Evolutionary conservation across 148 eudicot species (phyloP).

Genomic region (Camellia lanceoleosa): DNA sequence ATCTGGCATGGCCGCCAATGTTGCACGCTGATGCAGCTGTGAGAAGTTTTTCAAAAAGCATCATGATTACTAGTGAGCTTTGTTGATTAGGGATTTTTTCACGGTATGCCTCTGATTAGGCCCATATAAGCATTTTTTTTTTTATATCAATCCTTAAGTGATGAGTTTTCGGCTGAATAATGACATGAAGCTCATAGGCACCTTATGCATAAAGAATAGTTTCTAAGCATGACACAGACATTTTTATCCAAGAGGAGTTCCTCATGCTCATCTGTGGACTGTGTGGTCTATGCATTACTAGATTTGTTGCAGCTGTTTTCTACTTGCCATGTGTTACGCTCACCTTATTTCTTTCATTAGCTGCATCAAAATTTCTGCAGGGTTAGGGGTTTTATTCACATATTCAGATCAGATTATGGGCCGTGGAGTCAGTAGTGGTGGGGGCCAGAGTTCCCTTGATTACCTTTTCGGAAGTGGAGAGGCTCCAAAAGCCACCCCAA

Average conservation of each 20-base stretch:
- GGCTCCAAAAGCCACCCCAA: constrained; percentile 23
- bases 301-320: too few relatives aligned
- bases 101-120: too few relatives aligned
- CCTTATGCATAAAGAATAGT: background rate
- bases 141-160: too few relatives aligned
- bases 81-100: too few relatives aligned
- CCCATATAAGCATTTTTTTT: too few relatives aligned
- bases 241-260: background rate
- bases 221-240: background rate
- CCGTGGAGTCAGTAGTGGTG: background rate
- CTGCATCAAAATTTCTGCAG: too few relatives aligned
- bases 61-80: background rate
- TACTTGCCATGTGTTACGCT: too few relatives aligned
- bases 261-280: background rate
- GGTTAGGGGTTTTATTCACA: background rate
- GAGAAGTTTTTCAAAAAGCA: background rate
- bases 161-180: background rate
- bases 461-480: constrained; percentile 45
- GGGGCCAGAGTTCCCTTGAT: constrained; percentile 8
- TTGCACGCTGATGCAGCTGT: background rate
- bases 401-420: background rate
- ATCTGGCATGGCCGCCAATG: background rate
- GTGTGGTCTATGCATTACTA: too few relatives aligned
- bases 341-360: too few relatives aligned
- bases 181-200: background rate